Base-by-base conservation (phyloP, 306 rosid species). In the Ormosia emarginata region DNA sequence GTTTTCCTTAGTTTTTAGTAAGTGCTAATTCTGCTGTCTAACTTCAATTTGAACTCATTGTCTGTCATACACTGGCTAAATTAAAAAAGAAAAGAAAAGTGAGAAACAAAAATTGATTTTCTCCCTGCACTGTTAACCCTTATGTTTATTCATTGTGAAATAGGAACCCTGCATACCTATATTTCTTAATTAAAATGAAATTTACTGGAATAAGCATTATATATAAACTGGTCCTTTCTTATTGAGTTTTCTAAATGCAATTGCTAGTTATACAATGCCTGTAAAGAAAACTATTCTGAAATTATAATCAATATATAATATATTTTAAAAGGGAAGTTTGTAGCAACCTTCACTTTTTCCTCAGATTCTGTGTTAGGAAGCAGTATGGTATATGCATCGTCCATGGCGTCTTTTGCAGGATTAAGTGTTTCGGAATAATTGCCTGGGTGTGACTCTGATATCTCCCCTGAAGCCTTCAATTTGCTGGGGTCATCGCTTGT, bases 361-460 rank as follows among this genome's bases (percentile, higher is more conserved):
- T 84, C 59, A 37, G 85, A 50, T 74, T 67, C 56, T 44, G 83
- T 32, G 11, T 65, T 58, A 62, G 94, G 88, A 59, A 87, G 93
- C 30, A 88, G 40, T 47, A 67, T 3, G 29, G 81, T 76, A 84
- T 86, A 85, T 49, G 87, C 79, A 82, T 71, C 77, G 40, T 92
- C 87, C 68, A 37, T 58, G 3, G 69, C 41, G 32, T 72, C 85
- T 18, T 88, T 69, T 14, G 86, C 74, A 75, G 85, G 71, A 80
- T 80, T 84, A 67, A 76, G 79, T 15, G 89, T 85, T 67, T 86
- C 89, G 36, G 84, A 74, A 67, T 36, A 49, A 66, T 63, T 79
- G 3, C 46, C 71, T n/a, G 62, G 77, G 15, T 14, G 74, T 83
- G 85, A 65, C 39, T 85, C 86, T 75, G 85, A 56, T 47, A 41